These are phyloP conservation scores for Xylaria castorea DNA, from an alignment of 495 filamentous ascomycete genomes.

Conservation along the genomic window DNA sequence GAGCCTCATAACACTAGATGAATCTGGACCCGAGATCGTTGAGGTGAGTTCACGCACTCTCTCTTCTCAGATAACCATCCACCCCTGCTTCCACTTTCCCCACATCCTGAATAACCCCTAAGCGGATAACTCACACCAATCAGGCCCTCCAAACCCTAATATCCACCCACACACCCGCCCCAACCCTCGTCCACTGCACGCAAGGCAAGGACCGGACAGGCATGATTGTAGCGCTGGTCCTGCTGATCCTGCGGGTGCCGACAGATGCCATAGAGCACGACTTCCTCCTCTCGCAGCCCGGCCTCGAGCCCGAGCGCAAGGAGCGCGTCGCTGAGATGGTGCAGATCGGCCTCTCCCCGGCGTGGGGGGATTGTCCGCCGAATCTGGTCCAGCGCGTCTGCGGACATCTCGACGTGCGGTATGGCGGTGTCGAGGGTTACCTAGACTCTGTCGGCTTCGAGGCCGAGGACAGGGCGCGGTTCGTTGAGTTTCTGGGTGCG, in stretches of 20 bases:
- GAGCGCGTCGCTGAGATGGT: conserved; percentile 70
- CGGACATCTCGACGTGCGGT: conserved; percentile 58
- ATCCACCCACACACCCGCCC: conserved; percentile 54
- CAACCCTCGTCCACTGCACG: conserved; percentile 78
- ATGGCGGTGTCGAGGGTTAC: conserved; percentile 70
- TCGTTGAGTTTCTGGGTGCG: conserved; percentile 35
- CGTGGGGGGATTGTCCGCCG: conserved; percentile 68
- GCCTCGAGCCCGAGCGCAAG: conserved; percentile 64
- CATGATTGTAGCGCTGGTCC: conserved; percentile 66
- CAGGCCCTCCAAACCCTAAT: conserved; percentile 46
- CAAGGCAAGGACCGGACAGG: conserved; percentile 91
- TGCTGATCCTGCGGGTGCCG: conserved; percentile 66
- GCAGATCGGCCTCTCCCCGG: conserved; percentile 69
- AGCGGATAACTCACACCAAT: conserved; percentile 38
- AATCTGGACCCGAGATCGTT: conserved; percentile 67
- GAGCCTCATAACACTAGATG: conserved; percentile 67
- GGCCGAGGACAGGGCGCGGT: conserved; percentile 35
- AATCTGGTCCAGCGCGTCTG: conserved; percentile 61
- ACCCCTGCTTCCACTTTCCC: conserved; percentile 11
- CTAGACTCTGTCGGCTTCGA: conserved; percentile 64
- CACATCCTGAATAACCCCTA: not conserved
- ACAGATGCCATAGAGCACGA: conserved; percentile 65
- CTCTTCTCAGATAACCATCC: not conserved
- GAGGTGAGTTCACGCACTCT: conserved; percentile 39
- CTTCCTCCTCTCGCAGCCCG: conserved; percentile 66